Evolutionary conservation across 2,329 filamentous ascomycete genomes (phyloP).

Genomic region (Fusarium ambrosium): DNA sequence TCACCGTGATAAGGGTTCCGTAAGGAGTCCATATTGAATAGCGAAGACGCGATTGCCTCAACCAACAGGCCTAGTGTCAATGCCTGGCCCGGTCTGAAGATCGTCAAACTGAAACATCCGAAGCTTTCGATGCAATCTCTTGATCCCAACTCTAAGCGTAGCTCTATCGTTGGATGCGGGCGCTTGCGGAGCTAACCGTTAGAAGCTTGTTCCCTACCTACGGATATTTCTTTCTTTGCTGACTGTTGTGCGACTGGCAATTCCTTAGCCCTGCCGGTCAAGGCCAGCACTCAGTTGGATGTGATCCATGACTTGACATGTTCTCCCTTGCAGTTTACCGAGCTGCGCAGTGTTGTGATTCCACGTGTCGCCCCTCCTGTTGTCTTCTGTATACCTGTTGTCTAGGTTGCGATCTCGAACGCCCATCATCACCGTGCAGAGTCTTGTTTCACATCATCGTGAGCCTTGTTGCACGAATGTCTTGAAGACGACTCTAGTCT

Average conservation of each 20-base stretch:
- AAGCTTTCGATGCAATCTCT: slow-evolving; percentile 26
- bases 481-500: slow-evolving; percentile 25
- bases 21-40: neutral
- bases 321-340: neutral
- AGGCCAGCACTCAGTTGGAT: neutral
- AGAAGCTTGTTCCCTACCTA: slow-evolving; percentile 11
- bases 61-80: neutral
- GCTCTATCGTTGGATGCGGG: slow-evolving; percentile 30
- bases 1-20: neutral
- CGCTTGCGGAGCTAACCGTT: slow-evolving; percentile 26
- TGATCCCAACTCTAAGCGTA: slow-evolving; percentile 31
- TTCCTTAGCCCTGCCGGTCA: neutral
- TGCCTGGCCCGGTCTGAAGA: neutral
- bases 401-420: neutral
- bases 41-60: neutral
- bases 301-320: neutral
- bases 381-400: neutral
- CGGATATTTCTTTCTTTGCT: slow-evolving; percentile 2
- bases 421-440: neutral
- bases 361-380: slow-evolving; percentile 1
- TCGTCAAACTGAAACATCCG: slow-evolving; percentile 31
- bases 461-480: slow-evolving; percentile 18
- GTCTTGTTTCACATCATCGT: slow-evolving; percentile 15
- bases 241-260: neutral
- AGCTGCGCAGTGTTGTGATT: neutral